Evolutionary conservation across 2,329 filamentous ascomycete species (phyloP).

Genomic region (Fusarium napiforme): DNA sequence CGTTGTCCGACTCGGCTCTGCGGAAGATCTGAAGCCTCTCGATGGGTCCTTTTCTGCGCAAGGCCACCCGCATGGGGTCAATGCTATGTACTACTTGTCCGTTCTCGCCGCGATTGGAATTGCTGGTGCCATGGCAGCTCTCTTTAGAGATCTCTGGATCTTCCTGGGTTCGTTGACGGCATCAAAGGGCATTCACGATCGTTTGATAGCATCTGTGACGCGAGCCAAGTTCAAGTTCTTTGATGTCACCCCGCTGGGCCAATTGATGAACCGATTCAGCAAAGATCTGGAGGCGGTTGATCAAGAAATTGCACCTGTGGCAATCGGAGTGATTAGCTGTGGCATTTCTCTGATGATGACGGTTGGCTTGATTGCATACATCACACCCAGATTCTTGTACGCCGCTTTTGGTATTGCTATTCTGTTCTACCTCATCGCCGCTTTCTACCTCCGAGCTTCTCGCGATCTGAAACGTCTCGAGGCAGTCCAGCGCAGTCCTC

Average conservation of each 20-base stretch:
- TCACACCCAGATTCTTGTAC: slow-evolving; percentile 91
- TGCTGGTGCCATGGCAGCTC: slow-evolving; percentile 81
- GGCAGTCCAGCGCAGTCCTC: slow-evolving; percentile 90
- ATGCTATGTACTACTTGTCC: slow-evolving; percentile 84
- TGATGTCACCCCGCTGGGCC: slow-evolving; percentile 92
- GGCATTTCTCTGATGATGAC: slow-evolving; percentile 80
- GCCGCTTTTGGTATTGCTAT: slow-evolving; percentile 85
- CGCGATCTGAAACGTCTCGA: slow-evolving; percentile 95
- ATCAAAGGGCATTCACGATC: slow-evolving; percentile 83
- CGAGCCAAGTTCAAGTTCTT: slow-evolving; percentile 98
- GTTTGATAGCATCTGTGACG: slow-evolving; percentile 80
- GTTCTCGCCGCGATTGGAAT: slow-evolving; percentile 85
- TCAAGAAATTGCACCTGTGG: slow-evolving; percentile 93
- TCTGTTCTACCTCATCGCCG: slow-evolving; percentile 84
- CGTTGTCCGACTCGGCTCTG: slow-evolving; percentile 52
- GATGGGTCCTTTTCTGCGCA: slow-evolving; percentile 9
- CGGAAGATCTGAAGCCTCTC: slow-evolving; percentile 1
- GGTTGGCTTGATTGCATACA: slow-evolving; percentile 83
- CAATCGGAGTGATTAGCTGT: slow-evolving; percentile 78
- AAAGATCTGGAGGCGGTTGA: slow-evolving; percentile 96
- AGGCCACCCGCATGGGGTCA: slow-evolving; percentile 62
- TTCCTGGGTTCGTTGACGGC: slow-evolving; percentile 93
- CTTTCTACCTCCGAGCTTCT: slow-evolving; percentile 92
- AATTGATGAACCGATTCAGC: slow-evolving; percentile 98
- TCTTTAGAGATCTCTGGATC: slow-evolving; percentile 85